These are phyloP conservation scores for Proliferodiscus dingleyae DNA, from an alignment of 2,329 filamentous ascomycete genomes.

Conservation along the genomic window DNA sequence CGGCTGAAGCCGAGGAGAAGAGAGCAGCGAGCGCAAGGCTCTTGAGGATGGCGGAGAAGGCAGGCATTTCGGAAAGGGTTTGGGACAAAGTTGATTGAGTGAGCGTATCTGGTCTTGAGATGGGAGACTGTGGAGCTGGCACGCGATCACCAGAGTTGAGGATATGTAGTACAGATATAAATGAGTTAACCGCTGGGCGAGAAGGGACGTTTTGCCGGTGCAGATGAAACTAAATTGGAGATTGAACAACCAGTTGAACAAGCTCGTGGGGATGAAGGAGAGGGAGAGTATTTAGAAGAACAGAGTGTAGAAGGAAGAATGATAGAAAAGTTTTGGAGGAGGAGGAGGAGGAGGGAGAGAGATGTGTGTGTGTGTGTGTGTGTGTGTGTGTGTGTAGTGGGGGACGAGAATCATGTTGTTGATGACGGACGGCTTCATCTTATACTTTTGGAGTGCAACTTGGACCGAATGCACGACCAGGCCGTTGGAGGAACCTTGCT, in stretches of 20 bases:
- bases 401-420: too few relatives aligned
- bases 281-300: not conserved
- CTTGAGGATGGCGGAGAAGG: slow-evolving; percentile 19
- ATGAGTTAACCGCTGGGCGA: not conserved
- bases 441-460: too few relatives aligned
- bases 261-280: not conserved
- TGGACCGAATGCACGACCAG: too few relatives aligned
- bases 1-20: slow-evolving; percentile 16
- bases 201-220: not conserved
- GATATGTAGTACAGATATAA: too few relatives aligned
- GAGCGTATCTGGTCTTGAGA: not conserved
- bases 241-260: slow-evolving; percentile 12
- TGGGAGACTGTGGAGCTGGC: not conserved
- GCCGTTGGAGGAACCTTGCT: too few relatives aligned
- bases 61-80: slow-evolving; percentile 21
- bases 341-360: too few relatives aligned
- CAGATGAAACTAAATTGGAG: slow-evolving; percentile 6
- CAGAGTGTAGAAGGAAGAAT: not conserved
- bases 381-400: not conserved
- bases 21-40: slow-evolving; percentile 20
- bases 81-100: not conserved
- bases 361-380: too few relatives aligned
- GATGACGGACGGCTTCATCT: not conserved
- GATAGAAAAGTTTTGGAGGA: not conserved
- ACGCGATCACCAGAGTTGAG: not conserved